Base-by-base conservation (phyloP, 805 yeast genomes). In the Komagataella mondaviorum region DNA sequence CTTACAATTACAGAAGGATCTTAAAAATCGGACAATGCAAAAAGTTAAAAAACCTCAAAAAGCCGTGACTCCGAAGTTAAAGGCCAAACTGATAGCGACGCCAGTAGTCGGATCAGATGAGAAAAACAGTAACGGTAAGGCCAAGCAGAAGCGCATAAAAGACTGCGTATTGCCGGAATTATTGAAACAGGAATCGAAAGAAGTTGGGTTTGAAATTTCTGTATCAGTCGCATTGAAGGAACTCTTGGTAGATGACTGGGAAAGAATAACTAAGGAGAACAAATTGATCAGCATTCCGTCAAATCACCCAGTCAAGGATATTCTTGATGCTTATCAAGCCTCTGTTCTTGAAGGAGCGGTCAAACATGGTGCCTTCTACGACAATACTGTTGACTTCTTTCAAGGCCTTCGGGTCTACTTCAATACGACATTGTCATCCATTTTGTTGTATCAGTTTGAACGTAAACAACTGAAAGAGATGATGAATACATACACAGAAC, bases 241-340 rank as follows among this genome's bases (percentile, higher is more conserved):
- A 5, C 59, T 81, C 3, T 68, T 91, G 44, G 95, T 90, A 1
- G 89, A 88, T 63, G 98, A 91, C 69, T 91, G 98, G 99, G 96
- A 91, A 64, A 73, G 72, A 57, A 75, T 91, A 39, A 89, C 98
- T 1, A 86, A 85, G 58, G 86, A 88, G 57, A 83, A 83, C 50
- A 80, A 81, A 62, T 64, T 88, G 46, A 77, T 87, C 3, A 67
- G 75, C 23, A 63, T 90, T 46, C 96, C 96, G 0, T 70, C 78
- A 14, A 65, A 64, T 43, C 71, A 71, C 2, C 74, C 78, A 0
- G 85, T 85, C 1, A 68, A 71, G 1, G 69, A 67, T 2, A 75
- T 88, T 2, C 62, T 91, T 6, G 57, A 64, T 8, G 72, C 73
- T n/a, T 91, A 80, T 63, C 24, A 51, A 4, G 18, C 47, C 3